Base-by-base conservation (phyloP, 768 basidiomycete genomes). In the Tephrocybe sp. region DNA sequence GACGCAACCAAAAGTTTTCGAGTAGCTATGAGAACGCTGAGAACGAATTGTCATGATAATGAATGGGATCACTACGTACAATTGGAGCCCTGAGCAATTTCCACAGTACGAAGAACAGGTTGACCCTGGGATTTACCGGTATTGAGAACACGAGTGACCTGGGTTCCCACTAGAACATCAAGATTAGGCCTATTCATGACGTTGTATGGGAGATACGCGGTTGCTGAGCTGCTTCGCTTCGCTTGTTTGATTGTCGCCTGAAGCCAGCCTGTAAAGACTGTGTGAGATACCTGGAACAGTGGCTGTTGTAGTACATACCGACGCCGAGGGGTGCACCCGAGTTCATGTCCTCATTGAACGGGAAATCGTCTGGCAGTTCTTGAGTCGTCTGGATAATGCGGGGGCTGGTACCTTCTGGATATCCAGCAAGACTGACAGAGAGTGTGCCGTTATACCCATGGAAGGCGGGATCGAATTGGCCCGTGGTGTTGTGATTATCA, bases 301-400 rank as follows among this genome's bases (percentile, higher is more conserved):
- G 40, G 26, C 7, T 3, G 7, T 26, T 4, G 26, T 4, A 26
- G 26, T 26, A 49, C 67, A 41, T 35, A 73, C 76, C 69, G 31
- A 75, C 46, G 2, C 77, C 77, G 10, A 75, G 48, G 0, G 68
- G 67, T 6, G 56, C 60, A 11, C 78, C 77, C 22, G 68, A 66
- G 54, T 77, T 76, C 53, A 65, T 63, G 57, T 78, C 78, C n/a
- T 61, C 20, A 52, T 72, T 73, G 57, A 62, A 76, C 1, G 70
- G 64, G 52, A 71, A 77, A 35, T 70, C 66, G 12, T 63, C 57
- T 0, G 60, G 51, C 5, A 74, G 61, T 43, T 76, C 63, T 26
- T 62, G 30, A 0, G 68, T 63, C 0, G 72, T 66, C 38, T 62
- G 51, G 4, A 75, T 57, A n/a, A 74, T 59, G 12, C 59, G 64